A percentile compares a stretch with the other conserved stretches of the same genome.
phyloP scores from a whole-genome alignment of 225 moss, liverwort and hornwort species.

The Marchantia polymorpha region DNA sequence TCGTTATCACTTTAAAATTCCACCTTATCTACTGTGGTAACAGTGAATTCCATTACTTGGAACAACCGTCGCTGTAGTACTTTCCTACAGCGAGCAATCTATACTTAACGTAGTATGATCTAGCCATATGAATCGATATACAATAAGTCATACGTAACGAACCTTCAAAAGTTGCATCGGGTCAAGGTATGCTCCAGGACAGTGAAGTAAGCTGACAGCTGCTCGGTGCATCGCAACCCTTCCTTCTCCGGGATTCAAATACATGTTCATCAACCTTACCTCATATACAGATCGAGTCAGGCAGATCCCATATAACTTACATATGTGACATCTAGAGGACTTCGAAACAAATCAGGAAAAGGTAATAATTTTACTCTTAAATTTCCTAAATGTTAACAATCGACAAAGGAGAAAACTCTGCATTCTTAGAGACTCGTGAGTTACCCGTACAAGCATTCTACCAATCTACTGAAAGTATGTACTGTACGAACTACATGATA shows the following conservation, averaged over 20 bases:
- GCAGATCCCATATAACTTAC: neutral
- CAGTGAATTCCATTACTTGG: neutral
- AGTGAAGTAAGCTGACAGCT: conserved; percentile 88
- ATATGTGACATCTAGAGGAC: no score
- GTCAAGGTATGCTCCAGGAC: conserved; percentile 86
- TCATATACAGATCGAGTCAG: neutral
- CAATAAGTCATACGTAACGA: conserved; percentile 2
- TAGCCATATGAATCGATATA: neutral
- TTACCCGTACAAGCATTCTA: neutral
- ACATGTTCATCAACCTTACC: conserved; percentile 95
- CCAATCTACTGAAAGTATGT: neutral
- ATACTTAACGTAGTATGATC: no score
- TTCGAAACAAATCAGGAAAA: no score
- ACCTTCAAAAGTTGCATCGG: conserved; percentile 96
- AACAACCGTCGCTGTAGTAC: no score
- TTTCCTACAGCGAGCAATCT: no score
- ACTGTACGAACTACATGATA: neutral
- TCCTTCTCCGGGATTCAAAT: conserved; percentile 87
- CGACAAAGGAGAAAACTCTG: no score
- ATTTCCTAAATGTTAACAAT: neutral
- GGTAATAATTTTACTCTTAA: no score
- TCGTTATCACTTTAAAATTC: neutral
- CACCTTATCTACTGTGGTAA: neutral
- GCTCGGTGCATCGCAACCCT: conserved; percentile 93
- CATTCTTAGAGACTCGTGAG: neutral